Evolutionary conservation across 148 eudicot genomes (phyloP).

Genomic region (Euryodendron excelsum): DNA sequence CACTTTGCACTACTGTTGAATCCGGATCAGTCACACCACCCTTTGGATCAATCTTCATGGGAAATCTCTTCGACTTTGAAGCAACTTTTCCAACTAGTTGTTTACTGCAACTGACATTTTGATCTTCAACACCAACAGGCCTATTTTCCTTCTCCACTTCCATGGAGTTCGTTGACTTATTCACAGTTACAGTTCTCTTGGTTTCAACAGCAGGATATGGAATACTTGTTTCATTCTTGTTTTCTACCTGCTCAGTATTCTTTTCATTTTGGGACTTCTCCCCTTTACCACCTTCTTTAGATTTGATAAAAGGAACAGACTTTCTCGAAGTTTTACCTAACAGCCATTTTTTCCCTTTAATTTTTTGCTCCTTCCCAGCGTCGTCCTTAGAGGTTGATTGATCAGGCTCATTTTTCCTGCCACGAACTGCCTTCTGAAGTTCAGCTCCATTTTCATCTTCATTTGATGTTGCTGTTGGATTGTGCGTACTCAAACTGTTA

Average conservation of each 20-base stretch:
- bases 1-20: background rate
- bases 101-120: conserved; percentile 23
- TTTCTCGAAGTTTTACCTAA: conserved; percentile 36
- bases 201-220: conserved; percentile 20
- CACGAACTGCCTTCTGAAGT: conserved; percentile 14
- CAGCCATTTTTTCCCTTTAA: conserved; percentile 33
- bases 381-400: conserved; percentile 24
- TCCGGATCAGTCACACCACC: conserved; percentile 16
- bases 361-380: conserved; percentile 26
- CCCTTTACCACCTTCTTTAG: background rate
- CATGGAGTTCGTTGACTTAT: conserved; percentile 25
- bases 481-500: background rate
- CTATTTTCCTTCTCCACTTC: conserved; percentile 51
- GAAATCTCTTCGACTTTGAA: conserved; percentile 22
- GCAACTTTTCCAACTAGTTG: conserved; percentile 26
- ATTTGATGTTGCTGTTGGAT: conserved; percentile 6
- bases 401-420: conserved; percentile 17
- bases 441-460: conserved; percentile 28
- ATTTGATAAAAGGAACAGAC: conserved; percentile 8
- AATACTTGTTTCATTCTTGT: conserved; percentile 25
- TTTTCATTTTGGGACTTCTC: conserved; percentile 15
- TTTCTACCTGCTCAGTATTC: conserved; percentile 18
- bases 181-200: conserved; percentile 23
- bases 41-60: conserved; percentile 22
- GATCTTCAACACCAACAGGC: conserved; percentile 27